phyloP scores from a whole-genome alignment of 2,329 filamentous ascomycete genomes.

The Colletotrichum camelliae region DNA sequence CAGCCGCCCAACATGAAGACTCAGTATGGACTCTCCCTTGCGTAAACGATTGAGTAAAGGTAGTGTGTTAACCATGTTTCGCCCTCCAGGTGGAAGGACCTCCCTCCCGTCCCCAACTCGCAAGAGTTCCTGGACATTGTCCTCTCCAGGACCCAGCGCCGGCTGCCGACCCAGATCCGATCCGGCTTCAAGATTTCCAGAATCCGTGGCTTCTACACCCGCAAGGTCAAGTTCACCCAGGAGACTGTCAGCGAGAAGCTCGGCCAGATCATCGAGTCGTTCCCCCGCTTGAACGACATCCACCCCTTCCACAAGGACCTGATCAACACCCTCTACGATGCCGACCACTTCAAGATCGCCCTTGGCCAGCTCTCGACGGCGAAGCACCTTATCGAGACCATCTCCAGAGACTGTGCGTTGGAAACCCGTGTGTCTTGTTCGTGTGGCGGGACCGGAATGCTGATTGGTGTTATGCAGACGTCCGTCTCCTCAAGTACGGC shows the following conservation, averaged over 20 bases:
- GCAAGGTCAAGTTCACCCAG: conserved; percentile 98
- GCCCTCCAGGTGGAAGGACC: conserved; percentile 67
- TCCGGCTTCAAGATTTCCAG: conserved; percentile 92
- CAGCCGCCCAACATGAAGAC: conserved; percentile 23
- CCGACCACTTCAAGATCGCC: conserved; percentile 96
- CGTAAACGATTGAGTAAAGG: not conserved
- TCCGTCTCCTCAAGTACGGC: conserved; percentile 83
- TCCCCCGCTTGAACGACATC: conserved; percentile 91
- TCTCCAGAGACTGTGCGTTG: conserved; percentile 76
- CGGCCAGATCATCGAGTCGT: conserved; percentile 86
- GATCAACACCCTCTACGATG: conserved; percentile 98
- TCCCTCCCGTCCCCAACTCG: conserved; percentile 86
- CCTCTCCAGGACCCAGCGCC: conserved; percentile 88
- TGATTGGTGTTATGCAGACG: conserved; percentile 49
- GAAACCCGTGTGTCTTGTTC: not conserved
- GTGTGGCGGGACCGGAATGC: not conserved
- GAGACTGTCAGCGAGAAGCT: conserved; percentile 98
- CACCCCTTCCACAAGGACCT: conserved; percentile 87
- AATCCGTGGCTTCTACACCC: conserved; percentile 54
- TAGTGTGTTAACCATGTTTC: not conserved
- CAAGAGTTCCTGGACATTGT: conserved; percentile 99
- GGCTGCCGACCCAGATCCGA: conserved; percentile 93
- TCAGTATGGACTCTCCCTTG: not conserved
- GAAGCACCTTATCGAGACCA: conserved; percentile 95
- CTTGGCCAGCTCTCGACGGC: conserved; percentile 95